phyloP scores from a whole-genome alignment of 2,329 filamentous ascomycete genomes.

The Cercospora sp. region DNA sequence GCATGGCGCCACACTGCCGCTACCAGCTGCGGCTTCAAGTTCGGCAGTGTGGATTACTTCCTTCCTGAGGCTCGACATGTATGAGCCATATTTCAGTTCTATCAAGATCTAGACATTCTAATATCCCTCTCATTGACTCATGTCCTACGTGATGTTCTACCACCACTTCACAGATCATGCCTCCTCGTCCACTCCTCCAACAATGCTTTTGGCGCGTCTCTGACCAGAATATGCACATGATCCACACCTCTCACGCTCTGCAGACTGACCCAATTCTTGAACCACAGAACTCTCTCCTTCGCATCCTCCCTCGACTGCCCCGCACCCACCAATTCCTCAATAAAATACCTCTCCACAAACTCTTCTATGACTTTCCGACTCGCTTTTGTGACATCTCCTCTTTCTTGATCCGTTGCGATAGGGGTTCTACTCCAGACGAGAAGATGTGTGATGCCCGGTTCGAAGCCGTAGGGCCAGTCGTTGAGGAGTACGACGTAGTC shows the following conservation, averaged over 20 bases:
- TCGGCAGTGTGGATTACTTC: not conserved
- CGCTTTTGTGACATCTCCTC: slow-evolving; percentile 54
- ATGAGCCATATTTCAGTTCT: not conserved
- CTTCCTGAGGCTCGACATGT: not conserved
- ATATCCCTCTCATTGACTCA: not conserved
- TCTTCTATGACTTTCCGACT: slow-evolving; percentile 50
- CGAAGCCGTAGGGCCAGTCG: slow-evolving; percentile 64
- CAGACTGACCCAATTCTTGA: slow-evolving; percentile 63
- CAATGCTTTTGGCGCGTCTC: slow-evolving; percentile 45
- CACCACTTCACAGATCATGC: slow-evolving; percentile 26
- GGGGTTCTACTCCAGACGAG: slow-evolving; percentile 58
- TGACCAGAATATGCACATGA: slow-evolving; percentile 58
- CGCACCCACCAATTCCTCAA: slow-evolving; percentile 39
- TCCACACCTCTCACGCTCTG: slow-evolving; percentile 61
- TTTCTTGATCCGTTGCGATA: slow-evolving; percentile 47
- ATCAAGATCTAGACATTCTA: not conserved
- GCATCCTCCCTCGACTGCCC: not conserved
- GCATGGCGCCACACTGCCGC: not conserved
- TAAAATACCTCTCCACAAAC: slow-evolving; percentile 54
- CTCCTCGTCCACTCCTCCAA: slow-evolving; percentile 35
- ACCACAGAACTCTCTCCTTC: slow-evolving; percentile 58
- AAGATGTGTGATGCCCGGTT: slow-evolving; percentile 56
- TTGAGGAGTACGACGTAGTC: slow-evolving; percentile 61
- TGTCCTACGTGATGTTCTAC: not conserved
- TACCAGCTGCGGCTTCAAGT: not conserved